Percentiles rank a stretch among this genome's conserved stretches.
phyloP scores from a whole-genome alignment of 2,329 filamentous ascomycete genomes.

The Corinectria fuckeliana region DNA sequence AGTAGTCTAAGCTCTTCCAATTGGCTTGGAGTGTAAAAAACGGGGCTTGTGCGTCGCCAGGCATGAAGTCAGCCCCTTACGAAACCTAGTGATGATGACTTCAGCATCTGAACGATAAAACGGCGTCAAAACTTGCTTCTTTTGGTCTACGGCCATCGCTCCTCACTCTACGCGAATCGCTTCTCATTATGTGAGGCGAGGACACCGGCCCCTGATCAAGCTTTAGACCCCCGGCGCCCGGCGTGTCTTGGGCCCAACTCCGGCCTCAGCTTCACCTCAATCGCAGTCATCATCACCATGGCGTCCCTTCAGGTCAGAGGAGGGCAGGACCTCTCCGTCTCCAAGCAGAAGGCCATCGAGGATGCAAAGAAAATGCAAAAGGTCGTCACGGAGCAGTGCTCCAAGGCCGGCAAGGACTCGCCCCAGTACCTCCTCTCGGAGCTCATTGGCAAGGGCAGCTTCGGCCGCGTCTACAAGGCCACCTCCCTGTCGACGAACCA shows the following conservation, averaged over 20 bases:
- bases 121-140: slow-evolving; percentile 19
- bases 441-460: slow-evolving; percentile 77
- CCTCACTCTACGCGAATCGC: slow-evolving; percentile 1
- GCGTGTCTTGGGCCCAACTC: not conserved
- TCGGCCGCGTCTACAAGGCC: slow-evolving; percentile 76
- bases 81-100: slow-evolving; percentile 11
- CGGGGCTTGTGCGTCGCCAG: slow-evolving; percentile 16
- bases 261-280: slow-evolving; percentile 5
- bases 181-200: slow-evolving; percentile 30
- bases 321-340: slow-evolving; percentile 52
- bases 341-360: slow-evolving; percentile 67
- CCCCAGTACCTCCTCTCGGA: slow-evolving; percentile 74
- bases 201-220: slow-evolving; percentile 8
- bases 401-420: slow-evolving; percentile 63
- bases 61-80: slow-evolving; percentile 10
- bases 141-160: slow-evolving; percentile 10
- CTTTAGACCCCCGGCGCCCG: slow-evolving; percentile 21
- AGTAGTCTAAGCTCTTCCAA: slow-evolving; percentile 18
- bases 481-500: slow-evolving; percentile 52
- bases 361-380: slow-evolving; percentile 75
- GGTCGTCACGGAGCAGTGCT: slow-evolving; percentile 66
- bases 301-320: slow-evolving; percentile 51
- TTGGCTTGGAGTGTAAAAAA: slow-evolving; percentile 20
- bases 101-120: slow-evolving; percentile 4
- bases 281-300: slow-evolving; percentile 39